Percentiles rank a stretch among this genome's conserved stretches.
Conservation (phyloP, 148 eudicot species). For the Polygonum maritimum region DNA sequence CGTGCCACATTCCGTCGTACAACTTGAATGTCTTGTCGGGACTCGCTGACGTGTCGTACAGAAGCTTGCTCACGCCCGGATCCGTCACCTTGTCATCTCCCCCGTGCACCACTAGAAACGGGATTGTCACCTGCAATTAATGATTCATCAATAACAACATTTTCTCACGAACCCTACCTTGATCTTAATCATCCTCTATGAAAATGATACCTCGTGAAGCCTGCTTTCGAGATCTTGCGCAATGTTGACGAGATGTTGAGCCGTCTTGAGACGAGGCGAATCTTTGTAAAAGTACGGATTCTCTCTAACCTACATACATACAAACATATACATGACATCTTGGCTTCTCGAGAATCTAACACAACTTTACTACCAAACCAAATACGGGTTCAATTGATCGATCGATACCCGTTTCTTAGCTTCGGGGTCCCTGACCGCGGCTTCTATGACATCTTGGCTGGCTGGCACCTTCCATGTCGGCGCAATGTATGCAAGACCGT, state of each 20-base stretch:
- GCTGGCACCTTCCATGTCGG: slow-evolving; percentile 81
- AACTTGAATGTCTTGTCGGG: slow-evolving; percentile 57
- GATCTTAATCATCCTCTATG: too few relatives aligned
- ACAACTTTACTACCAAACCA: too few relatives aligned
- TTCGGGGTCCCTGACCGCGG: slow-evolving; percentile 69
- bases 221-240: slow-evolving; percentile 52
- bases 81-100: slow-evolving; percentile 63
- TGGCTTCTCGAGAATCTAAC: too few relatives aligned
- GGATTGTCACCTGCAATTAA: slow-evolving; percentile 37
- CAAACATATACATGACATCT: not conserved
- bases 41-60: slow-evolving; percentile 44
- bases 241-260: slow-evolving; percentile 28
- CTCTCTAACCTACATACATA: slow-evolving; percentile 35
- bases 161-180: too few relatives aligned
- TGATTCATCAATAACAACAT: too few relatives aligned
- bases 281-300: slow-evolving; percentile 82
- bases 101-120: slow-evolving; percentile 53
- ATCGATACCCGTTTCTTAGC: slow-evolving; percentile 33
- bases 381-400: too few relatives aligned
- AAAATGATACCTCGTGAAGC: slow-evolving; percentile 45
- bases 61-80: slow-evolving; percentile 43
- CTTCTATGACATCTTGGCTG: slow-evolving; percentile 56
- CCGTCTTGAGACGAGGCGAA: slow-evolving; percentile 57
- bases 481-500: slow-evolving; percentile 30
- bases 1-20: slow-evolving; percentile 85